Base-by-base conservation (phyloP, 2,329 filamentous ascomycete species). In the Ascochyta viciae-villosae region DNA sequence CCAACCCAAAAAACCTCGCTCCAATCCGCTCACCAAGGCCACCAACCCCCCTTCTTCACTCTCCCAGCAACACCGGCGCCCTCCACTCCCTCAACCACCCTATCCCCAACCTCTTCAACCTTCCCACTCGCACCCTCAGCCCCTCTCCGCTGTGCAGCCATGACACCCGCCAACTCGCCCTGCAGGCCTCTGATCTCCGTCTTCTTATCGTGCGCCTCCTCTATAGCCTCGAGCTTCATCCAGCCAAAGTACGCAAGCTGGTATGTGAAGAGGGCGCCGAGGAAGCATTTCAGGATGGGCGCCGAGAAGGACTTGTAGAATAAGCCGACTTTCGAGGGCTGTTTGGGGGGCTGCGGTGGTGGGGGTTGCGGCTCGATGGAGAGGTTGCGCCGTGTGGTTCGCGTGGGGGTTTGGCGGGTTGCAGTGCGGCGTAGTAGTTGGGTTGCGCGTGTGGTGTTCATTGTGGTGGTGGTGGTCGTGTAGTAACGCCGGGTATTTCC, bases 291-390 rank as follows among this genome's bases (percentile, higher is more conserved):
- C 49, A 85, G 83, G 41, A 94, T 81, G 3, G 91, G 90, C 1
- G 89, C 83, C 35, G 87, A 86, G 70, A 92, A 92, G 13, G 85
- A 86, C 70, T 86, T 88, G 80, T 92, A 94, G 78, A 93, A 93
- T 42, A 82, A 79, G 45, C 84, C 77, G 26, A 56, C 53, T 39
- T 33, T 46, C 31, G 53, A 56, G 38, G 53, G 53, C n/a, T 50
- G 23, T 22, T 56, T 56, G 15, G 53, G 53, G 85, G 89, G 53
- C 22, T 43, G 31, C 6, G 47, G 50, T 13, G 48, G 43, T 3
- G 45, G 39, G 6, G 44, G 24, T 7, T 54, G 58, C 6, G 53
- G 58, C 23, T 52, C 50, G 40, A 31, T 49, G 4, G 47, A 37
- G 15, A 54, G 43, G 8, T 34, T 51, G 1, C 53, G 47, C 10